Conservation (phyloP, 1,284 basidiomycete species). For the Neotropicomus parvogracilis region DNA sequence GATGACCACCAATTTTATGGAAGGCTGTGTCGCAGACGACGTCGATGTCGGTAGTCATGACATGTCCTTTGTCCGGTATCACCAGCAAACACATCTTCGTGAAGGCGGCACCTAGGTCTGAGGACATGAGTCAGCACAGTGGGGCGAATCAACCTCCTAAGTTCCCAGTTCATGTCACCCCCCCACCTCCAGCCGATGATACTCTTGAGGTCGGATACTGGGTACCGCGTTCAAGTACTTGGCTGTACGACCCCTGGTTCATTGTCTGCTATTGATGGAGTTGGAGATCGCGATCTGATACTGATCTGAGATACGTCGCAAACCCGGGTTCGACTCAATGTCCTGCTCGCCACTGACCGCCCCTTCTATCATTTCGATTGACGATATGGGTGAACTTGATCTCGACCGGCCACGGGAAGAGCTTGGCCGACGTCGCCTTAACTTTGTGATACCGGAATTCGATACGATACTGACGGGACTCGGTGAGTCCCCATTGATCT, state of each 20-base stretch:
- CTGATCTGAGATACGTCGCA: constrained; percentile 29
- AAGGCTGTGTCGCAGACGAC: too few species aligned
- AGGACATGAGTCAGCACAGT: too few species aligned
- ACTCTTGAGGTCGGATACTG: constrained; percentile 43
- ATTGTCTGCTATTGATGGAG: constrained; percentile 40
- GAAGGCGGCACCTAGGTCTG: too few species aligned
- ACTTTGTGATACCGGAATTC: constrained; percentile 45
- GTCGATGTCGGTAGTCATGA: too few species aligned
- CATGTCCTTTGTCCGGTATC: too few species aligned
- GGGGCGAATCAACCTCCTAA: too few species aligned
- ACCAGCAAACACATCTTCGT: too few species aligned
- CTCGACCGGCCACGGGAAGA: constrained; percentile 30
- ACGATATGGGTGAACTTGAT: constrained; percentile 34
- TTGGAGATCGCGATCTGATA: constrained; percentile 34
- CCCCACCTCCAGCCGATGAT: too few species aligned
- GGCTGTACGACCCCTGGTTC: constrained; percentile 36
- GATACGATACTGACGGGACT: constrained; percentile 67
- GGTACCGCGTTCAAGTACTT: constrained; percentile 22
- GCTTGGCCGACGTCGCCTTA: constrained; percentile 34
- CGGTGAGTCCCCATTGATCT: constrained; percentile 47
- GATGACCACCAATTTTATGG: too few species aligned
- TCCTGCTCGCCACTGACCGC: constrained; percentile 20
- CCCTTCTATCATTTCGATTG: constrained; percentile 35
- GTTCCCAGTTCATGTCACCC: too few species aligned
- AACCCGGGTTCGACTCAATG: constrained; percentile 21